These are phyloP conservation scores for Aegle marmelos DNA, from an alignment of 345 rosid species.

Conservation along the genomic window DNA sequence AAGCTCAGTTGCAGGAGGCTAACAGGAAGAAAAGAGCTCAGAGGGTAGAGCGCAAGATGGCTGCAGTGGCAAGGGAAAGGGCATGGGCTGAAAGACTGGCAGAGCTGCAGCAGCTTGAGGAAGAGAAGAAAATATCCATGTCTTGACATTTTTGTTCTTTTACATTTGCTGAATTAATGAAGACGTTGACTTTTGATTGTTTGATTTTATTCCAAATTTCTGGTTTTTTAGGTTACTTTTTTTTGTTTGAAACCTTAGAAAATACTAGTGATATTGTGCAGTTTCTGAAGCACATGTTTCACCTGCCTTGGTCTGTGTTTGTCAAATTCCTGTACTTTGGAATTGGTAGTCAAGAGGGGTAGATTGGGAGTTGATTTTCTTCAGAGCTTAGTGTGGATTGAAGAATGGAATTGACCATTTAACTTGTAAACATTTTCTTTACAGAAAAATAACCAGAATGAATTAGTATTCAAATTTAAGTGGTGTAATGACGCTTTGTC, in stretches of 20 bases:
- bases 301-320: background rate
- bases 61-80: constrained; percentile 87
- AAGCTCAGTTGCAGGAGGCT: constrained; percentile 77
- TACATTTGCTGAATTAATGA: background rate
- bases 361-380: background rate
- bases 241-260: background rate
- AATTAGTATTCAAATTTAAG: background rate
- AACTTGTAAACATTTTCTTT: background rate
- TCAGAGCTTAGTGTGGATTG: background rate
- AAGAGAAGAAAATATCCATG: constrained; percentile 68
- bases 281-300: background rate
- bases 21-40: constrained; percentile 62
- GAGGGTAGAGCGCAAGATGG: constrained; percentile 73
- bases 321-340: background rate
- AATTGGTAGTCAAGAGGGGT: background rate
- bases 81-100: constrained; percentile 76
- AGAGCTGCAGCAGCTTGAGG: constrained; percentile 71
- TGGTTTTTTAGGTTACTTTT: background rate
- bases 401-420: background rate
- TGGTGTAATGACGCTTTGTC: too few species aligned
- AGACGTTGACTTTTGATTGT: background rate
- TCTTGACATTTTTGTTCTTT: constrained; percentile 25
- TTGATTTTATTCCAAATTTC: background rate
- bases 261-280: background rate
- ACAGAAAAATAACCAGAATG: background rate